Evolutionary conservation across 2,329 filamentous ascomycete species (phyloP).

Genomic region (Penicillium frequentans): DNA sequence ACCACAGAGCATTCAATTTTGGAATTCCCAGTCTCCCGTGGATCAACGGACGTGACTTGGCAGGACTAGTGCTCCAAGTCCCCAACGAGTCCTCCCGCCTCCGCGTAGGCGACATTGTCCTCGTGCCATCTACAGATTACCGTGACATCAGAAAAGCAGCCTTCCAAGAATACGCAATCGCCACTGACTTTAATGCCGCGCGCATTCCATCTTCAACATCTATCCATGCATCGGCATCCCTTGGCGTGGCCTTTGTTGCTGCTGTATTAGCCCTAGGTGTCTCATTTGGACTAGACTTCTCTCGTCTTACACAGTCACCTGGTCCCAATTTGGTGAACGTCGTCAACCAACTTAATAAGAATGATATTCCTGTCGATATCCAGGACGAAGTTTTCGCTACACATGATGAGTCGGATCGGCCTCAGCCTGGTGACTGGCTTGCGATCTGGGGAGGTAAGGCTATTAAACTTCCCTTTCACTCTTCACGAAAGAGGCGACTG

Average conservation of each 20-base stretch:
- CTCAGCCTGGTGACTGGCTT: conserved; percentile 65
- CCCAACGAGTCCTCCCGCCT: conserved; percentile 50
- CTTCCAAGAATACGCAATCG: conserved; percentile 69
- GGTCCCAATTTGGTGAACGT: conserved; percentile 62
- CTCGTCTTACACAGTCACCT: conserved; percentile 28
- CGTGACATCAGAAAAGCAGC: conserved; percentile 70
- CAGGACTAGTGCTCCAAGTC: conserved; percentile 60
- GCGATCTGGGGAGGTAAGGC: conserved; percentile 68
- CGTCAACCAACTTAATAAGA: conserved; percentile 48
- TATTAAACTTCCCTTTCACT: neutral
- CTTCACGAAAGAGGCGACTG: neutral
- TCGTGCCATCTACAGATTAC: conserved; percentile 73
- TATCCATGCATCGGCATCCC: conserved; percentile 58
- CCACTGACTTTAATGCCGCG: conserved; percentile 64
- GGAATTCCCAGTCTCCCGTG: conserved; percentile 67
- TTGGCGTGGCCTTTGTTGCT: conserved; percentile 72
- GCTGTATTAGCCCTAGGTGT: conserved; percentile 66
- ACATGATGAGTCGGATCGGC: conserved; percentile 54
- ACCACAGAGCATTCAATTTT: conserved; percentile 65
- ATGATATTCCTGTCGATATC: conserved; percentile 61
- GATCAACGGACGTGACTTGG: conserved; percentile 69
- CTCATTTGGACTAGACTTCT: conserved; percentile 69
- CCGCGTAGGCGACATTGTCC: conserved; percentile 55
- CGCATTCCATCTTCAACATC: conserved; percentile 58
- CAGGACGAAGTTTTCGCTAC: conserved; percentile 61